Evolutionary conservation across 169 alveolate genomes (phyloP).

Genomic region (Amoebophrya sp.): DNA sequence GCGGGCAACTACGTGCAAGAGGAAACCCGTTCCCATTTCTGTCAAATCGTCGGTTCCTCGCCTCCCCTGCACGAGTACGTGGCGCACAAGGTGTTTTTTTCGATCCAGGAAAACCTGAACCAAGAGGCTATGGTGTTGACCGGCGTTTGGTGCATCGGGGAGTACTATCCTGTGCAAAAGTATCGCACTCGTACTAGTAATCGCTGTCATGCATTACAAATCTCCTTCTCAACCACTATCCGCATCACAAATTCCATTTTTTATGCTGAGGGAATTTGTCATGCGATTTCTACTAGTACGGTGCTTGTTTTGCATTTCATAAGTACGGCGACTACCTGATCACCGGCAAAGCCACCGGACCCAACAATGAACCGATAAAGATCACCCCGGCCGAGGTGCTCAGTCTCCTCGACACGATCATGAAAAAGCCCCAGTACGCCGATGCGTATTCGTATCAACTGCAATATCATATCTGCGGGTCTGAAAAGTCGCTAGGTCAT

Average conservation of each 20-base stretch:
- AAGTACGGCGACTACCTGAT: background rate
- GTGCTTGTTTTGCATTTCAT: too few species aligned
- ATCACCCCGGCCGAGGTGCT: background rate
- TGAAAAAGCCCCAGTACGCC: background rate
- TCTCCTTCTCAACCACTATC: too few species aligned
- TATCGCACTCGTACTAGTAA: too few species aligned
- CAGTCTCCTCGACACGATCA: background rate
- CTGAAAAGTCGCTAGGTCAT: too few species aligned
- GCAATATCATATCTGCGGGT: too few species aligned
- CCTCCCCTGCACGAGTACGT: constrained; percentile 44
- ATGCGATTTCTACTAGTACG: too few species aligned
- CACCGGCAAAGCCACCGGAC: background rate
- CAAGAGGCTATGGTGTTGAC: background rate
- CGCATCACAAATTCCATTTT: too few species aligned
- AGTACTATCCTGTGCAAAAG: too few species aligned
- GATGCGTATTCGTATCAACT: background rate
- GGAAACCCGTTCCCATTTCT: background rate
- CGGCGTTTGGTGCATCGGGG: background rate
- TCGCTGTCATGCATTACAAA: too few species aligned
- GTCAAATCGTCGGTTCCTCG: constrained; percentile 24
- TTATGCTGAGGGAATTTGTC: too few species aligned
- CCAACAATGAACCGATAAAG: background rate
- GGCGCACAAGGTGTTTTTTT: constrained; percentile 42
- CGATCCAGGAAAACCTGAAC: constrained; percentile 29
- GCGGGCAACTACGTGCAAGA: constrained; percentile 31